Base-by-base conservation (phyloP, 768 basidiomycete species). In the Lentinula guzmanii region DNA sequence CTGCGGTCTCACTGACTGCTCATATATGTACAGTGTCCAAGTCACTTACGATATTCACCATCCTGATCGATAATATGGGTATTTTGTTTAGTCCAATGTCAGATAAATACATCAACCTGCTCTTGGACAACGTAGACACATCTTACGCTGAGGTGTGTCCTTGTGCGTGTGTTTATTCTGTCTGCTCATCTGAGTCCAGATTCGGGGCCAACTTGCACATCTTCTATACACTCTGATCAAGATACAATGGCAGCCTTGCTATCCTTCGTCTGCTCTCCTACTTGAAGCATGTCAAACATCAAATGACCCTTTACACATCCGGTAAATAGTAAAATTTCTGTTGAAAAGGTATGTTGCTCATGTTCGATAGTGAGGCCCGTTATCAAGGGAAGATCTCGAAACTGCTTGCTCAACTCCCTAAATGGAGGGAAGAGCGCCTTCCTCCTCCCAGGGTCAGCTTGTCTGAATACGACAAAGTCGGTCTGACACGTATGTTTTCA, bases 401-500 rank as follows among this genome's bases (percentile, higher is more conserved):
- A n/a, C 82, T 92, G 57, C 70, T 87, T 46, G 71, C 70, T 24
- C 77, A 84, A 41, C 73, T 97, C 51, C 84, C 86, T 0, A 71
- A 77, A 61, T 91, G 86, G 89, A 87, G 86, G 69, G 79, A 82
- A 61, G 81, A 90, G 64, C 84, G 94, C 41, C 82, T 95, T 28
- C 85, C 93, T 31, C 93, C 94, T 58, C 94, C 94, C 0, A 82
- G 91, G 61, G 91, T 91, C 61, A 87, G 83, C 63, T 89, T 93
- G 68, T 96, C 94, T 8, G 83, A 85, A 81, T 95, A 95, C 70
- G 94, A 96, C 74, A 93, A 91, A 76, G 85, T 92, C 63, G 91
- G 91, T 2, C 74, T 92, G 60, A 91, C 92, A n/a, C 76, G 91
- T 93, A 74, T 70, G 84, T 72, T n/a, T 24, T 3, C 18, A 31